Evolutionary conservation across 805 yeast genomes (phyloP).

Genomic region (Vanderwaltozyma tropicalis): DNA sequence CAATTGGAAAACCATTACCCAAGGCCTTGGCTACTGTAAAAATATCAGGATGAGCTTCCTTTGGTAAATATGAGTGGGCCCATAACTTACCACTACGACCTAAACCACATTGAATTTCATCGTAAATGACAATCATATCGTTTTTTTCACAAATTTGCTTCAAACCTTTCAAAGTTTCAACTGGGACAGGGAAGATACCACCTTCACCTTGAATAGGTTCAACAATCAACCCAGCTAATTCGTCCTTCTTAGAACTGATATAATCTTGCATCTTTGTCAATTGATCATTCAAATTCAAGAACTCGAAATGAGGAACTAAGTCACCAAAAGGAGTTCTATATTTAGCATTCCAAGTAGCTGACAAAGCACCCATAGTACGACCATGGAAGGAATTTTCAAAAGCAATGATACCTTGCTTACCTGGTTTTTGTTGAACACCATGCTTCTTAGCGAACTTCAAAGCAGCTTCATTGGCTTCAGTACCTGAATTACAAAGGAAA

Average conservation of each 20-base stretch:
- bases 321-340: slow-evolving; percentile 90
- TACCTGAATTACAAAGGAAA: slow-evolving; percentile 59
- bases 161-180: slow-evolving; percentile 55
- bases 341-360: slow-evolving; percentile 87
- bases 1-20: slow-evolving; percentile 95
- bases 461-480: slow-evolving; percentile 77
- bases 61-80: slow-evolving; percentile 76
- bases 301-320: slow-evolving; percentile 72
- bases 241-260: slow-evolving; percentile 24
- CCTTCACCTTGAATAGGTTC: slow-evolving; percentile 99
- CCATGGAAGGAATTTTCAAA: slow-evolving; percentile 92
- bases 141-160: slow-evolving; percentile 56
- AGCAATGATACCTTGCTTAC: slow-evolving; percentile 71
- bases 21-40: slow-evolving; percentile 91
- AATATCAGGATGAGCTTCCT: slow-evolving; percentile 87
- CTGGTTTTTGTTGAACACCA: slow-evolving; percentile 46
- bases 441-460: slow-evolving; percentile 70
- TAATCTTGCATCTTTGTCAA: slow-evolving; percentile 17
- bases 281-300: slow-evolving; percentile 31
- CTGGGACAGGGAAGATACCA: slow-evolving; percentile 64
- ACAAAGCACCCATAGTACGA: slow-evolving; percentile 83
- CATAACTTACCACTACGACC: slow-evolving; percentile 88
- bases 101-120: slow-evolving; percentile 94
- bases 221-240: slow-evolving; percentile 76
- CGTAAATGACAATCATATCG: slow-evolving; percentile 73